Percentiles rank a stretch among this genome's conserved stretches.
Evolutionary conservation across 805 yeast genomes (phyloP).

Genomic region (Dipodascopsis tothii): DNA sequence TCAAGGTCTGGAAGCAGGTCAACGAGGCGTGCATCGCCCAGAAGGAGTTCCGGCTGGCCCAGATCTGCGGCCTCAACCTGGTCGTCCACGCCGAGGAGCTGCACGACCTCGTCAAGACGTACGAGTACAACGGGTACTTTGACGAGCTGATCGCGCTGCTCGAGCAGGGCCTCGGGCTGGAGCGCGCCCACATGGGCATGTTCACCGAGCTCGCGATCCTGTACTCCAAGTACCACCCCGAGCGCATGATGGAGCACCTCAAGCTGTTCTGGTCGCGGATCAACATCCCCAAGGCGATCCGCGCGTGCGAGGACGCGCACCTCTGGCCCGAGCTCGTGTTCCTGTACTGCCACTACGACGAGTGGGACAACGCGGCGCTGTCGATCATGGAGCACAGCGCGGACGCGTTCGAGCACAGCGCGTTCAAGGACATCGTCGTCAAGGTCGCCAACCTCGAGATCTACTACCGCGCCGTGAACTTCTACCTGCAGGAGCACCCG

Average conservation of each 20-base stretch:
- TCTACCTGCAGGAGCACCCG: constrained; percentile 88
- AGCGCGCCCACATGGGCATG: constrained; percentile 99
- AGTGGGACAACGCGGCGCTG: constrained; percentile 97
- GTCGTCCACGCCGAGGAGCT: constrained; percentile 96
- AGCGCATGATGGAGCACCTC: constrained; percentile 89
- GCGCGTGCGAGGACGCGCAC: constrained; percentile 89
- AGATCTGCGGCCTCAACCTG: constrained; percentile 94
- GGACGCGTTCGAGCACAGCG: constrained; percentile 83
- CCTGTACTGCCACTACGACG: constrained; percentile 96
- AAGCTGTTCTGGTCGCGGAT: constrained; percentile 96
- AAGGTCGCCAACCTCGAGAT: constrained; percentile 95
- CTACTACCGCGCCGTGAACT: constrained; percentile 93
- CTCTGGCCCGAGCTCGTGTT: constrained; percentile 94
- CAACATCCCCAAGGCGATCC: constrained; percentile 92
- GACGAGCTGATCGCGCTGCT: constrained; percentile 84
- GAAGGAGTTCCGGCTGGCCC: constrained; percentile 92
- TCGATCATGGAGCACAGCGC: constrained; percentile 94
- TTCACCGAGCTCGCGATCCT: constrained; percentile 90
- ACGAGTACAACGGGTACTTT: constrained; percentile 86
- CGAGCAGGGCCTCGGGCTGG: constrained; percentile 91
- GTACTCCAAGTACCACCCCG: constrained; percentile 85
- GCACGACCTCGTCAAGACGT: constrained; percentile 76
- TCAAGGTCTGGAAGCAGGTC: constrained; percentile 94
- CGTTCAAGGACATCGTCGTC: constrained; percentile 89
- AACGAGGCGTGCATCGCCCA: constrained; percentile 93